A percentile compares a stretch with the other conserved stretches of the same genome.
Conservation (phyloP, 345 rosid species). For the Salix viminalis region DNA sequence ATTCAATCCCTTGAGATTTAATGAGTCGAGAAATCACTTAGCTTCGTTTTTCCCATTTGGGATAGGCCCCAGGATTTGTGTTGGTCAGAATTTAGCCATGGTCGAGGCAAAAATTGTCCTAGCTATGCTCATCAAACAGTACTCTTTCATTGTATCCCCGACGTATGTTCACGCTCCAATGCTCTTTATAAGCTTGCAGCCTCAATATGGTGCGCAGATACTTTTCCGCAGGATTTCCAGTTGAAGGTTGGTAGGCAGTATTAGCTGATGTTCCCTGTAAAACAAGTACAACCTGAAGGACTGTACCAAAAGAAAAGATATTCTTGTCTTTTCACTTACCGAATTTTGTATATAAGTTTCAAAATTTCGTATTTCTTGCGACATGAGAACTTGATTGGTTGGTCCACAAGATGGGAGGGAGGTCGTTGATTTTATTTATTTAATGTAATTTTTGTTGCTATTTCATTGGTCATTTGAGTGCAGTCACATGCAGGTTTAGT, state of each 20-base stretch:
- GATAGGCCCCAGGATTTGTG: slow-evolving; percentile 22
- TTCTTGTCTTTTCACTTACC: background rate
- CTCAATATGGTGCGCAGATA: slow-evolving; percentile 66
- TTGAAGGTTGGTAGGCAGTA: background rate
- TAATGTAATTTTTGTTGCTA: background rate
- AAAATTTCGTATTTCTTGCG: background rate
- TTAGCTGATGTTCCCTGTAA: background rate
- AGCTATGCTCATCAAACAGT: slow-evolving; percentile 50
- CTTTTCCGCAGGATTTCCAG: slow-evolving; percentile 32
- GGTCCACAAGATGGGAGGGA: background rate
- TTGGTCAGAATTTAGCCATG: slow-evolving; percentile 21
- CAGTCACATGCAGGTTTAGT: background rate
- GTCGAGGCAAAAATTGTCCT: slow-evolving; percentile 42
- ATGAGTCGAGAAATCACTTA: slow-evolving; percentile 17
- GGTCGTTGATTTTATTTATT: too few species aligned
- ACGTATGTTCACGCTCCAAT: slow-evolving; percentile 73
- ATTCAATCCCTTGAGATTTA: slow-evolving; percentile 25
- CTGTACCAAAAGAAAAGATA: background rate
- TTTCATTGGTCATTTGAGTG: background rate
- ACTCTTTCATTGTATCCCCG: slow-evolving; percentile 44
- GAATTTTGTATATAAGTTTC: background rate
- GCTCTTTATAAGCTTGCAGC: slow-evolving; percentile 45
- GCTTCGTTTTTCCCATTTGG: slow-evolving; percentile 19
- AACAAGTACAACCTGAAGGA: background rate
- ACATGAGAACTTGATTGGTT: background rate